Percentiles rank a stretch among this genome's conserved stretches.
phyloP scores from a whole-genome alignment of 495 filamentous ascomycete genomes.

The Neurospora intermedia region DNA sequence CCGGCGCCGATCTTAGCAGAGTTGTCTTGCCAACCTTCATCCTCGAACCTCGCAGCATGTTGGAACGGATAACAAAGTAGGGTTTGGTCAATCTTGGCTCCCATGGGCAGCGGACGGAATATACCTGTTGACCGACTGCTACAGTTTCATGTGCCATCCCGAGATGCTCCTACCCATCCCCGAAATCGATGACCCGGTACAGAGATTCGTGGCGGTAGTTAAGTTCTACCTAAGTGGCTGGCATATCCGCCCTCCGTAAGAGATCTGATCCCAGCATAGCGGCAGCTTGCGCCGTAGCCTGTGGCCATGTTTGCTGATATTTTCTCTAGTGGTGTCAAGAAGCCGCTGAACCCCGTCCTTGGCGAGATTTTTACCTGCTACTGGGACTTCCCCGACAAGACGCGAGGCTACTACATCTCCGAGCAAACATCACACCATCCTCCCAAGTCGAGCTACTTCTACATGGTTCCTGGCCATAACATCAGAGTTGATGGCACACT shows the following conservation, averaged over 20 bases:
- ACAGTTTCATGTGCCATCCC: conserved; percentile 98
- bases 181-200: conserved; percentile 75
- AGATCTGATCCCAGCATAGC: background rate
- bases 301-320: conserved; percentile 10
- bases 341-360: conserved; percentile 92
- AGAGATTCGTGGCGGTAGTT: conserved; percentile 87
- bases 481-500: conserved; percentile 93
- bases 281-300: background rate
- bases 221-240: conserved; percentile 98
- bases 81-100: conserved; percentile 4
- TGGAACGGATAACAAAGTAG: conserved; percentile 97
- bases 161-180: conserved; percentile 87
- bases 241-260: conserved; percentile 97
- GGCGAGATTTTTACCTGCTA: conserved; percentile 92
- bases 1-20: conserved; percentile 87
- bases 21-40: conserved; percentile 97
- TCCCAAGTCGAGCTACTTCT: conserved; percentile 98
- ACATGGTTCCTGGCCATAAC: conserved; percentile 89
- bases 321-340: conserved; percentile 77
- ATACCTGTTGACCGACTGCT: conserved; percentile 14
- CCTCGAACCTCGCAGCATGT: conserved; percentile 91
- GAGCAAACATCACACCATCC: conserved; percentile 94
- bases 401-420: conserved; percentile 85
- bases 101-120: background rate
- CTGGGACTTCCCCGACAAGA: conserved; percentile 85